Base-by-base conservation (phyloP, 2,329 filamentous ascomycete genomes). In the Sordariomycetes sp. region DNA sequence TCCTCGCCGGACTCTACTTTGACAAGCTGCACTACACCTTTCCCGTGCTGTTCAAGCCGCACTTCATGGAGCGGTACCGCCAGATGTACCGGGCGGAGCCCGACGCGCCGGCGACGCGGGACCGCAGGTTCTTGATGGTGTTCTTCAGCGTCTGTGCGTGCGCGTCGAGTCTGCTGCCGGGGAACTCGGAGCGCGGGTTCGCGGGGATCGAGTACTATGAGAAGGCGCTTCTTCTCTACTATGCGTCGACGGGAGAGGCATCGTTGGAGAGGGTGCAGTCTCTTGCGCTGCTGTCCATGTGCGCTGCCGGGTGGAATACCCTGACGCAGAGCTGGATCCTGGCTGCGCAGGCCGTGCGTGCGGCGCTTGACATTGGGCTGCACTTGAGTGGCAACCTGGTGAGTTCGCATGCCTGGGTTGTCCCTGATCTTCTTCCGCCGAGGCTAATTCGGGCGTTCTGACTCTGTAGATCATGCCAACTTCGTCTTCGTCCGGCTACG, bases 71-170 rank as follows among this genome's bases (percentile, higher is more conserved):
- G 13, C 58, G 60, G 12, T 67, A 65, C 42, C 57, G 53, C 10
- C 57, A 61, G 32, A 59, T 64, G 32, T 57, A 59, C 7, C 53
- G 58, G 12, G 52, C 58, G 25, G 17, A 39, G 10, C 50, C 62
- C 4, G 35, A 56, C 1, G 22, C 55, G 0, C 36, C 36, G 5
- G 12, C 36, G 36, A 13, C 36, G 3, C 54, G 54, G 2, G 62
- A 65, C 39, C 55, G 59, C 13, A 60, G 62, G 17, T 67, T 66
- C 42, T 58, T 67, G 3, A 62, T 61, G 24, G 63, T 67, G 2
- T 67, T 67, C 58, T 67, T 65, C 32, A 62, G 65, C 6, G 63
- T 67, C 0, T 67, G 65, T 50, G 66, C 66, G 0, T 67, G 65
- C 24, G 62, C 66, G 10, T 65, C 65, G 0, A 62, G 66, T 13